phyloP scores from a whole-genome alignment of 1,139 yeast species.

The Zygosaccharomyces sapae region DNA sequence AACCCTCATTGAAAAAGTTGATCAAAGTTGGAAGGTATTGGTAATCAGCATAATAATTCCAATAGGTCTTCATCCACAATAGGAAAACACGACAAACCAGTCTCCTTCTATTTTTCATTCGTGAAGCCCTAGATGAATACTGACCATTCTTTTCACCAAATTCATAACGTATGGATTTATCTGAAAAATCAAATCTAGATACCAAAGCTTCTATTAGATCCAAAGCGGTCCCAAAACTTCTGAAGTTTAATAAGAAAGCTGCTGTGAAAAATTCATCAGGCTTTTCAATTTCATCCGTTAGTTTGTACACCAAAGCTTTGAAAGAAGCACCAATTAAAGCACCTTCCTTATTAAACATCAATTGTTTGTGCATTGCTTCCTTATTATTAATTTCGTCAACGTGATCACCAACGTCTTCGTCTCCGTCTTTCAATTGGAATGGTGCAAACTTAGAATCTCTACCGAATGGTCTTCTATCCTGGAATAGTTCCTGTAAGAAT shows the following conservation, averaged over 20 bases:
- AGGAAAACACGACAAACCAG: conserved; percentile 65
- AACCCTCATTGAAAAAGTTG: conserved; percentile 73
- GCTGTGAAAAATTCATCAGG: conserved; percentile 70
- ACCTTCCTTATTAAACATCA: conserved; percentile 47
- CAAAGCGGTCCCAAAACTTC: conserved; percentile 65
- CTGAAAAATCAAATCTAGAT: conserved; percentile 55
- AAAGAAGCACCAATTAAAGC: conserved; percentile 73
- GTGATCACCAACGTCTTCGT: conserved; percentile 6
- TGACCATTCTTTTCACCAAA: conserved; percentile 39
- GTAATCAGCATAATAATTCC: conserved; percentile 65
- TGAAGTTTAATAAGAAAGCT: conserved; percentile 75
- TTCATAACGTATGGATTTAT: conserved; percentile 36
- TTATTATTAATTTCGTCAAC: conserved; percentile 30
- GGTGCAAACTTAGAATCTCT: conserved; percentile 40
- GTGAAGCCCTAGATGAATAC: conserved; percentile 45
- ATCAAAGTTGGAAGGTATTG: conserved; percentile 61
- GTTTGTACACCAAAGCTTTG: conserved; percentile 62
- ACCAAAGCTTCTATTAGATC: conserved; percentile 70
- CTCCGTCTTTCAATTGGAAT: conserved; percentile 31
- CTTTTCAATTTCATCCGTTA: conserved; percentile 62
- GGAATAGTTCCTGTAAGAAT: conserved; percentile 39
- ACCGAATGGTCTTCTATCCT: conserved; percentile 43
- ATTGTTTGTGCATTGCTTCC: conserved; percentile 40
- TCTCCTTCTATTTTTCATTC: conserved; percentile 60
- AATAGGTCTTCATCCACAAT: conserved; percentile 84